Base-by-base conservation (phyloP, 768 basidiomycete species). In the Cystofilobasidium macerans region DNA sequence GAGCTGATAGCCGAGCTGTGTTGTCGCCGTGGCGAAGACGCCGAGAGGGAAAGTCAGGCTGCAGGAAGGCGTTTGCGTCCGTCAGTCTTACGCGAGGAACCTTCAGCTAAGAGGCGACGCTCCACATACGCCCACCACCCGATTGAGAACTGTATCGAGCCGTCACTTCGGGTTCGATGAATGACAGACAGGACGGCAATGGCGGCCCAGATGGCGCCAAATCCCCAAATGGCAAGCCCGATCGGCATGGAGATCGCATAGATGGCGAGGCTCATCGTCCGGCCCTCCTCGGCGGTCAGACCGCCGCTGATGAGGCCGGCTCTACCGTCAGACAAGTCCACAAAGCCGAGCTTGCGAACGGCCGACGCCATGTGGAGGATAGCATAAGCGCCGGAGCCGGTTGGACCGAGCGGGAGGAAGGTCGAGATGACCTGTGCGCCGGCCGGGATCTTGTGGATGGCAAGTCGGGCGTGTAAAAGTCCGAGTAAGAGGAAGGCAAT, bases 361-460 rank as follows among this genome's bases (percentile, higher is more conserved):
- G 47, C 47, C 1, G 30, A 11, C 32, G 42, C 36, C 13, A 70
- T 53, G 45, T 67, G 48, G 36, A 76, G 65, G 62, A 75, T 72
- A 0, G 71, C 74, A 65, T 72, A 74, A 5, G 69, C 84, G 13
- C 84, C 81, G 72, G 88, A 86, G 28, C 83, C 86, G 61, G 81
- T 81, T 0, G 87, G 86, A 3, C 88, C 88, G 2, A 88, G 74
- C 0, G 86, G 86, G n/a, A 89, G 78, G 74, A 88, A 88, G 5
- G 82, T 78, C 7, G 84, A 83, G 64, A 86, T 74, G 57, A 85
- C 78, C 18, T 74, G 74, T 3, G 72, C 71, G 28, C 80, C 81
- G 5, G 69, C 62, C 0, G 69, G 69, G 13, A 61, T 33, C 22
- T 69, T 64, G 35, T 70, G 66, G 26, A 71, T 32, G 8, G 68